Base-by-base conservation (phyloP, 805 yeast genomes). In the Candida vartiovaarae region DNA sequence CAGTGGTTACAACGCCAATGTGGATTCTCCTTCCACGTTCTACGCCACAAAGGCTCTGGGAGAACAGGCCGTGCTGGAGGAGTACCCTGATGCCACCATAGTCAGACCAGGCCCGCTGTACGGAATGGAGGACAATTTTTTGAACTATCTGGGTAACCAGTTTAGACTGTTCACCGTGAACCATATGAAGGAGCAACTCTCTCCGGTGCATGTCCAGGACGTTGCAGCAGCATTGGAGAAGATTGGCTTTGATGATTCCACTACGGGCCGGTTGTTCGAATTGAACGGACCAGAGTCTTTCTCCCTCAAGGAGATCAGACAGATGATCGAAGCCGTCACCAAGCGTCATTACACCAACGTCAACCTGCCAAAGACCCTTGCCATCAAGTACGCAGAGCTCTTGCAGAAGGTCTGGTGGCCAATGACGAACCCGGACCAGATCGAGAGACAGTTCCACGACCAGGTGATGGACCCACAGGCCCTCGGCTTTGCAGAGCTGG, bases 21-120 rank as follows among this genome's bases (percentile, higher is more conserved):
- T 80, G 26, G 62, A 76, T 47, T 81, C 90, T 11, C 66, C 76
- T 23, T 82, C 91, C 7, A 72, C 74, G n/a, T 87, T 75, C 62
- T 79, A 78, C 61, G 82, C 89, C 32, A 79, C 95, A 34, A 87
- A 87, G 67, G 93, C 85, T 41, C 63, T 80, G 39, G 90, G 84
- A 45, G 95, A 87, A 66, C 72, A 76, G 56, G 76, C 74, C 30
- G 95, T 82, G 26, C 70, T 74, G 47, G 86, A 77, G 35, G 74
- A 75, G 38, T 62, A 75, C 43, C 95, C 95, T 27, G 84, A 78
- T 56, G 72, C 86, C 39, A 86, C 95, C 20, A 85, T 87, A 56
- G 93, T 86, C 29, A 79, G 95, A 64, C 95, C 95, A 6, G 79
- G 84, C 25, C 86, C 85, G 40, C 74, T 85, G 77, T 86, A 67